Percentiles rank a stretch among this genome's conserved stretches.
phyloP scores from a whole-genome alignment of 495 filamentous ascomycete genomes.

The Cercophora sp. region DNA sequence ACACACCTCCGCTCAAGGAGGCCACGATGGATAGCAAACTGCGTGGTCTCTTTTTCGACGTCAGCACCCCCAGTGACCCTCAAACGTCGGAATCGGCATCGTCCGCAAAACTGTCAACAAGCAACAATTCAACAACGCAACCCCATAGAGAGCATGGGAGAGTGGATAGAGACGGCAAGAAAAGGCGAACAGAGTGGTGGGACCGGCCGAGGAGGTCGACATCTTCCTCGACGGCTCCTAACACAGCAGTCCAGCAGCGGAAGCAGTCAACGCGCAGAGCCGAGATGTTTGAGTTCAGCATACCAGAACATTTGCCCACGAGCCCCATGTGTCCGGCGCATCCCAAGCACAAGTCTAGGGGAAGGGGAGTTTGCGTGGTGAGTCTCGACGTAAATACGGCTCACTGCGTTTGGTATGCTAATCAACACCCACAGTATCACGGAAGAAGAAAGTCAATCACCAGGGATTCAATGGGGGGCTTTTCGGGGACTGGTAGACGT shows the following conservation, averaged over 20 bases:
- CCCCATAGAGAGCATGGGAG: no score
- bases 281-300: constrained; percentile 46
- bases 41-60: constrained; percentile 49
- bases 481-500: no score
- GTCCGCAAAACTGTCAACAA: neutral
- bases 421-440: constrained; percentile 19
- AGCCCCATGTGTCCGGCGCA: constrained; percentile 63
- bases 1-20: constrained; percentile 43
- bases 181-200: constrained; percentile 21
- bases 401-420: no score
- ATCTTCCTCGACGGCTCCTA: no score
- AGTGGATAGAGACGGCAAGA: no score
- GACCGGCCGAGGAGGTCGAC: constrained; percentile 8
- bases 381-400: no score
- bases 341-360: constrained; percentile 47
- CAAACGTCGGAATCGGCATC: constrained; percentile 14
- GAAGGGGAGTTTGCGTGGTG: constrained; percentile 55
- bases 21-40: constrained; percentile 25
- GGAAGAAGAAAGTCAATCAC: constrained; percentile 9
- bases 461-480: no score
- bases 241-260: neutral
- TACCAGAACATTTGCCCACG: constrained; percentile 61
- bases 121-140: neutral
- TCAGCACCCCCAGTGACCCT: no score
- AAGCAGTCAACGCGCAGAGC: constrained; percentile 11